Evolutionary conservation across 2,329 filamentous ascomycete species (phyloP), one percentile per base, ranked within the genome.

Genomic region (Periconia sp.): DNA sequence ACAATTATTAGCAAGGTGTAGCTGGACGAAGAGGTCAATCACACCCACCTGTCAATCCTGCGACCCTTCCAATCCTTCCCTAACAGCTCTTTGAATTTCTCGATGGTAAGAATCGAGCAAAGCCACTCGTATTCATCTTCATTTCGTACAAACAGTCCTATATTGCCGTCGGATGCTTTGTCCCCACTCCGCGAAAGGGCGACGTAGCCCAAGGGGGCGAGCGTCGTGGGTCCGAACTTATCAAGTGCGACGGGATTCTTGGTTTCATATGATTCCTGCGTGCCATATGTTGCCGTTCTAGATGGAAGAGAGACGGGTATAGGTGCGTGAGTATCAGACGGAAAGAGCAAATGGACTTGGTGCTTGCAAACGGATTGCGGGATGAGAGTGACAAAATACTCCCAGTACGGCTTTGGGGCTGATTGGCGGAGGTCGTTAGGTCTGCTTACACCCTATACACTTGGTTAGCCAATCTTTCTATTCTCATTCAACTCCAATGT

Each of bases 51-150:
- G 25, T 35, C 38, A 7, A 28, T 33, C 15, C 31, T 34, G 7
- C 30, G 16, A 7, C 31, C 52, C 40, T n/a, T 30, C 47, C n/a
- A 25, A 29, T 22, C 23, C 13, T 31, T 40, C 10, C 31, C 36
- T 8, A 41, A 13, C n/a, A 41, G n/a, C 23, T 16, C 30, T 28
- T 33, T 41, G 24, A 33, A 33, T 9, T 19, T 34, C 11, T 58
- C 43, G 5, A 56, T 56, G 0, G 68, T 75, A 52, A 79, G 55
- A 12, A 75, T 72, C 1, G 54, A 50, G 16, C 59, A 61, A 18
- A 73, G 51, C 71, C 70, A 73, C 2, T 68, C 49, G 46, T 66
- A 78, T 49, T 77, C 73, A 32, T 54, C 52, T 13, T 73, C 68
- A 0, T 52, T 50, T 23, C 59, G 48, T 3, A 53, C 52, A 30